These are phyloP conservation scores for Naganishia friedmannii DNA, from an alignment of 768 basidiomycete species.

Conservation along the genomic window DNA sequence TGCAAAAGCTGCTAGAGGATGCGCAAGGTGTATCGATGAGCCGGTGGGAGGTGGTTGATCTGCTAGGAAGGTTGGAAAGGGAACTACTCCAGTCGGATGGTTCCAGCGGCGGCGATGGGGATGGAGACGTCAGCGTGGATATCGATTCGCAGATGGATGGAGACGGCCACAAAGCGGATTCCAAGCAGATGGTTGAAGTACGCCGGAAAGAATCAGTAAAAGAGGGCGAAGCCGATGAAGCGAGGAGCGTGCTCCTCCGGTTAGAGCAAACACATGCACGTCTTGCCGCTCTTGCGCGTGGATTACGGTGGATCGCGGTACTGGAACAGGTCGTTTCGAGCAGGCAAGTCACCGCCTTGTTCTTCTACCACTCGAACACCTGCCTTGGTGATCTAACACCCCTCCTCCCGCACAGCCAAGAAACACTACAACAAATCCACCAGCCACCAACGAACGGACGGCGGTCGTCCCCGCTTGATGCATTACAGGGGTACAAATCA, in stretches of 20 bases:
- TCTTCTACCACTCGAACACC: background rate
- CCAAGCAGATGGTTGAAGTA: too few relatives aligned
- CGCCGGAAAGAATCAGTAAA: too few relatives aligned
- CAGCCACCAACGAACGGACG: conserved; percentile 7
- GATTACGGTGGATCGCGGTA: conserved; percentile 72
- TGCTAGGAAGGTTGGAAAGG: conserved; percentile 65
- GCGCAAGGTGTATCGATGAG: conserved; percentile 73
- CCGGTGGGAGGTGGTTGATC: conserved; percentile 73
- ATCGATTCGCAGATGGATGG: background rate
- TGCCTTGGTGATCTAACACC: background rate
- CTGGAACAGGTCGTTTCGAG: conserved; percentile 68
- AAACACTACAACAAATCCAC: conserved; percentile 55
- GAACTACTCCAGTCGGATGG: conserved; percentile 64
- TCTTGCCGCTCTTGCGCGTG: conserved; percentile 71
- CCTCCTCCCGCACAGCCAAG: conserved; percentile 48
- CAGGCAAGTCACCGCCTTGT: conserved; percentile 58
- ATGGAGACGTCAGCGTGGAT: too few relatives aligned
- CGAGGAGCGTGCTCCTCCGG: conserved; percentile 68
- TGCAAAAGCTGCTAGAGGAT: conserved; percentile 59
- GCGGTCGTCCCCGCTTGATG: background rate
- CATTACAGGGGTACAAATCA: background rate
- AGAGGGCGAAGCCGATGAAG: conserved; percentile 26
- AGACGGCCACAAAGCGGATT: background rate
- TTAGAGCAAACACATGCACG: conserved; percentile 74
- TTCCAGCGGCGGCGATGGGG: conserved; percentile 49